Base-by-base conservation (phyloP, 1,139 yeast species). In the Debaryomyces psychrophilus region DNA sequence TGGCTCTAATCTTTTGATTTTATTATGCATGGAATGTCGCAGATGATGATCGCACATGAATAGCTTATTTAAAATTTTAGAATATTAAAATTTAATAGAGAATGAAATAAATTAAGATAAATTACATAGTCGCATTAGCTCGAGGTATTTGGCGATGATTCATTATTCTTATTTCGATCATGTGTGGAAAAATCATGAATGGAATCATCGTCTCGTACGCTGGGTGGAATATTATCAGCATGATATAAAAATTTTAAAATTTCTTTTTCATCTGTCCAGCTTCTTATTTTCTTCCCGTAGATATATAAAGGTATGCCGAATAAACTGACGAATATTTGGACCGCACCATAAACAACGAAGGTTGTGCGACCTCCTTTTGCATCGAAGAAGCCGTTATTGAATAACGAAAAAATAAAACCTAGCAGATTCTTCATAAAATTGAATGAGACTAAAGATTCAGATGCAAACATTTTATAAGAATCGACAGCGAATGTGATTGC, bases 401-500 rank as follows among this genome's bases (percentile, higher is more conserved):
- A 82, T 28, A 82, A 66, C 2, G 86, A 79, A 56, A 82, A 82
- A 11, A 75, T 60, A 55, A 82, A 81, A 5, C 87, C 87, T 25
- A 82, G 47, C 6, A 77, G 61, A 55, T 82, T 82, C 58, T 82
- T 82, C 46, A 72, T 61, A 44, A 82, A 67, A 58, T 82, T 81
- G 47, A 81, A 68, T 8, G 83, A 70, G 3, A 82, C 87, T 43
- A 82, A 68, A 0, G 82, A 72, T 58, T 82, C 87, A 7, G 82
- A 75, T 0, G 87, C 85, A 67, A 75, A 81, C 69, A 76, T 68
- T 50, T 76, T 77, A 61, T 82, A 81, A 5, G 79, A 73, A 58
- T 82, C 87, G 18, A 82, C 83, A 2, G 82, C 72, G 56, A 74
- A 82, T 1, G 87, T 81, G 47, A 82, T 82, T 9, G 84, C 81